Base-by-base conservation (phyloP, 2,329 filamentous ascomycete species). In the Xylaria sp. region DNA sequence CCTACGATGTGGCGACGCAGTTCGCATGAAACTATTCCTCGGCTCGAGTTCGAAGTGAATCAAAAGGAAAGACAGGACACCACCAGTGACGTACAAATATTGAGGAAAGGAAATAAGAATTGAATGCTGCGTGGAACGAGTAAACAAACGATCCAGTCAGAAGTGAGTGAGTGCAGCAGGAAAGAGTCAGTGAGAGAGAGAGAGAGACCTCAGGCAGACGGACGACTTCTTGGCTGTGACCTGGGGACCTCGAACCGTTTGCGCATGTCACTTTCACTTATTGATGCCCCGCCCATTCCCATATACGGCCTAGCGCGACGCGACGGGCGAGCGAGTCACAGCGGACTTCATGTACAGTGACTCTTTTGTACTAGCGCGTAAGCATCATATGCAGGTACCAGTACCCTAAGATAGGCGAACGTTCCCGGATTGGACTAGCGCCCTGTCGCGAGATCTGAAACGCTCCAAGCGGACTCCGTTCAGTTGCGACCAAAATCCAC, bases 21-120 rank as follows among this genome's bases (percentile, higher is more conserved):
- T 46, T 48, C 55, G 55, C 55, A 60, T 62, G 55, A 60, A 60
- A 62, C 42, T 52, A 50, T 51, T 47, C 39, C 59, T 52, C 57
- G 47, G 58, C 46, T 51, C 10, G 58, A 56, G 44, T 23, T 13
- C 5, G 48, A 56, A 56, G 30, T 42, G 30, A 53, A 48, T 49
- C 42, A 53, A 30, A 42, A 52, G 59, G 54, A 55, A 19, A 49
- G 39, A 54, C 52, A 53, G 52, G 52, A 57, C 54, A 61, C 59
- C 47, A 52, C 55, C 59, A 35, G 56, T 61, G 59, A 59, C 61
- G 59, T 63, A 51, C 48, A 23, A 59, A 48, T 13, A 55, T 34
- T 47, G n/a, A 16, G 16, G 2, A 56, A 47, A 9, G 18, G 46
- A 6, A n/a, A 42, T 42, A 42, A 62, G 48, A n/a, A 39, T 49